Base-by-base conservation (phyloP, 345 rosid species). In the Eucalyptus urophylla region DNA sequence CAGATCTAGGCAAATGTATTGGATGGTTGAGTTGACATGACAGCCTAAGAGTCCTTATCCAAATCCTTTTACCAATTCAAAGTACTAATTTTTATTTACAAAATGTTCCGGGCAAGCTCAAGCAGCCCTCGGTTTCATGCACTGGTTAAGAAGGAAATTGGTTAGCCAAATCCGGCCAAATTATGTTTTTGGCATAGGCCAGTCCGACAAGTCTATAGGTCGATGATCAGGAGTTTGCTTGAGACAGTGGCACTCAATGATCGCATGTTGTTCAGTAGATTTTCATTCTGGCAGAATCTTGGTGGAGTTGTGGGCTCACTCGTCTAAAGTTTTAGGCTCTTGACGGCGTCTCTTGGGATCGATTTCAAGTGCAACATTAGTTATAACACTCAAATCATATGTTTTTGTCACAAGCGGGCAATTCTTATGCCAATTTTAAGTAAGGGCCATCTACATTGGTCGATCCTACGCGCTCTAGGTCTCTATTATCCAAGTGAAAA, bases 1-100 rank as follows among this genome's bases (percentile, higher is more conserved):
- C 6, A 22, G 1, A 76, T 7, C 3, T 65, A 4, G 21, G 40
- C 40, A 4, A 0, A 0, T 3, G 10, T 15, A 17, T 7, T 65
- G 76, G 19, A 65, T 1, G 22, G 21, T 65, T 40, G 11, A 65
- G 2, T 62, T 3, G 1, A 65, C 47, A 12, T 21, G 24, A 40
- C 15, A 0, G 8, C 25, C 45, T 0, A 10, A 72, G 81, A 12
- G 44, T 72, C 25, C 81, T 72, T 72, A 14, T 72, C 14, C 22
- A 10, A 8, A 19, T 72, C 3, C 81, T 37, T 72, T 24, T 24
- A 11, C 81, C 27, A 72, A 37, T 37, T 37, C 27, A 19, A 72
- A 72, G 81, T 37, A 37, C 81, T 31, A 69, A 8, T 31, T 8
- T 37, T 37, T 19, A 5, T 33, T 10, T 12, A 17, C 27, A 2